A percentile compares a stretch with the other conserved stretches of the same genome.
Evolutionary conservation across 768 basidiomycete species (phyloP).

Genomic region (Naganishia antarctica): DNA sequence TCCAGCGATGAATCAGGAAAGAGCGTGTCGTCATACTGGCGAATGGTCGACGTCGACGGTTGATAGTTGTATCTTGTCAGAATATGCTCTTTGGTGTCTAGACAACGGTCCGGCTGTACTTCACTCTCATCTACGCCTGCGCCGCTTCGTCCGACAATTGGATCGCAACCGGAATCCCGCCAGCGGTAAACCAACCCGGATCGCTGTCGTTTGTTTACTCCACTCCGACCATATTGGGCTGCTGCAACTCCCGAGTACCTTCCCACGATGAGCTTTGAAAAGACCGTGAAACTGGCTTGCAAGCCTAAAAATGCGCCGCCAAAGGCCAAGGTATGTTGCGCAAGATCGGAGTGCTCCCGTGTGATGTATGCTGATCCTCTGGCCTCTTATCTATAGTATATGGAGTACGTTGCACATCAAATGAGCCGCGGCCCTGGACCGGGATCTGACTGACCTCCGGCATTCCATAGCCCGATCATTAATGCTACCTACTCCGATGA

Average conservation of each 20-base stretch:
- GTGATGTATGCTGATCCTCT: neutral
- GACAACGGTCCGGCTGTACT: too few species aligned
- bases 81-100: too few species aligned
- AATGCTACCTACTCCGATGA: conserved; percentile 96
- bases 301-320: conserved; percentile 95
- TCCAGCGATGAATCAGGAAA: too few species aligned
- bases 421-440: too few species aligned
- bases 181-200: too few species aligned
- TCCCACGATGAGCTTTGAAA: conserved; percentile 44
- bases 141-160: too few species aligned
- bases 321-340: conserved; percentile 73
- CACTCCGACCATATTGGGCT: neutral
- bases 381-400: neutral
- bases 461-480: conserved; percentile 63
- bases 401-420: conserved; percentile 20
- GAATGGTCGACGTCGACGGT: too few species aligned
- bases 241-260: neutral
- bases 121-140: too few species aligned
- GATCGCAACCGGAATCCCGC: too few species aligned
- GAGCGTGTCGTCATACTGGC: too few species aligned
- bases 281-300: conserved; percentile 92
- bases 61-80: too few species aligned
- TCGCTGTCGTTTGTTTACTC: too few species aligned
- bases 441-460: neutral
- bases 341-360: neutral